phyloP scores from a whole-genome alignment of 208 protist species.

The Leptomonas pyrrhocoris region DNA sequence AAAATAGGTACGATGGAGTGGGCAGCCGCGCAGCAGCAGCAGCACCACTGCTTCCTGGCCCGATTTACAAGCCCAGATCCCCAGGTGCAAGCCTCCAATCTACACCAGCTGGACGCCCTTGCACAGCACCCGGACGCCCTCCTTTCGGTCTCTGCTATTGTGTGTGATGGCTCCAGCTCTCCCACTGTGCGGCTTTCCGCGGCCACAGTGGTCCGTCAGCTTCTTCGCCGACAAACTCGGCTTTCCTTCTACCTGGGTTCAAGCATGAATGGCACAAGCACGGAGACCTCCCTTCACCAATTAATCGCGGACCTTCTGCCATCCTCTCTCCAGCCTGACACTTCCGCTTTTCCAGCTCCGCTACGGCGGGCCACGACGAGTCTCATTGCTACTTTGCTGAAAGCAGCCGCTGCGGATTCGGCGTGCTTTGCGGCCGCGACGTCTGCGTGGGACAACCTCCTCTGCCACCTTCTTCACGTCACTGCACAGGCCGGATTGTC shows the following conservation, averaged over 20 bases:
- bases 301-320: neutral
- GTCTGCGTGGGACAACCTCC: conserved; percentile 5
- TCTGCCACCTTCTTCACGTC: conserved; percentile 15
- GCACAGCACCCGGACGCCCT: conserved; percentile 27
- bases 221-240: conserved; percentile 5
- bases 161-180: conserved; percentile 17
- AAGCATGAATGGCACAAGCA: neutral
- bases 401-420: neutral
- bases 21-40: conserved; percentile 34
- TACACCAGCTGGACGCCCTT: conserved; percentile 35
- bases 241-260: conserved; percentile 20
- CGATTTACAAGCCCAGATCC: conserved; percentile 42
- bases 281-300: neutral
- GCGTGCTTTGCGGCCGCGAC: conserved; percentile 8
- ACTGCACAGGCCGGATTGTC: neutral
- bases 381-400: conserved; percentile 21
- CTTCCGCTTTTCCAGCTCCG: conserved; percentile 2
- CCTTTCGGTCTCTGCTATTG: conserved; percentile 23
- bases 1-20: conserved; percentile 19
- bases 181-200: conserved; percentile 24
- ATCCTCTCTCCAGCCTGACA: neutral
- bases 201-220: conserved; percentile 25
- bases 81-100: conserved; percentile 33
- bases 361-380: conserved; percentile 19
- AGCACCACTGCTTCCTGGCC: conserved; percentile 36